Conservation (phyloP, 305 asterid genomes). For the Plantago coronopus region DNA sequence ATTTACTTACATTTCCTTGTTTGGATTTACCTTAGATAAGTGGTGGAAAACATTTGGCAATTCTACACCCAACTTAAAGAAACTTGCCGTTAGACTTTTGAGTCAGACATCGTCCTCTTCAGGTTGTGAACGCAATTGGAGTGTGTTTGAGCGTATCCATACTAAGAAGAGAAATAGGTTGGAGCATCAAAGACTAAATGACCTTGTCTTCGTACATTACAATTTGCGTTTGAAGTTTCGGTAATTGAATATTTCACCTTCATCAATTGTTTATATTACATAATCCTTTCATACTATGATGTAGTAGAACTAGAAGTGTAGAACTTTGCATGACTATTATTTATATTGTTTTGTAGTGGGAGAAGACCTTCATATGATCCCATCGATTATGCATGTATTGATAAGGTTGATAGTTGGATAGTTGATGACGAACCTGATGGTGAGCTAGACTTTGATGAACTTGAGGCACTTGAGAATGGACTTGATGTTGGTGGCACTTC, state of each 20-base stretch:
- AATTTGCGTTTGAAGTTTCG: neutral
- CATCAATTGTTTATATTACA: too few relatives aligned
- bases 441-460: neutral
- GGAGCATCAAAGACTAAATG: slow-evolving; percentile 4
- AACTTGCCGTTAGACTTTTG: neutral
- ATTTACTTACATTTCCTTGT: neutral
- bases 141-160: slow-evolving; percentile 6
- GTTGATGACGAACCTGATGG: neutral
- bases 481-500: too few relatives aligned
- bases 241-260: neutral
- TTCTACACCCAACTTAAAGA: neutral
- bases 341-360: too few relatives aligned
- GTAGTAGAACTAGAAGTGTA: too few relatives aligned
- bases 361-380: neutral
- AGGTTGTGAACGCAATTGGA: neutral
- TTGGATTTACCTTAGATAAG: neutral
- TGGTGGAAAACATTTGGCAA: neutral
- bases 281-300: too few relatives aligned
- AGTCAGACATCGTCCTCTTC: neutral
- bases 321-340: too few relatives aligned
- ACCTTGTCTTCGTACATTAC: neutral
- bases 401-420: neutral
- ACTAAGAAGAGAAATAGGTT: neutral
- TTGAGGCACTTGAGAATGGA: neutral
- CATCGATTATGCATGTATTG: neutral